Evolutionary conservation across 2,329 filamentous ascomycete genomes (phyloP).

Genomic region (Cadophora luteo-olivacea): DNA sequence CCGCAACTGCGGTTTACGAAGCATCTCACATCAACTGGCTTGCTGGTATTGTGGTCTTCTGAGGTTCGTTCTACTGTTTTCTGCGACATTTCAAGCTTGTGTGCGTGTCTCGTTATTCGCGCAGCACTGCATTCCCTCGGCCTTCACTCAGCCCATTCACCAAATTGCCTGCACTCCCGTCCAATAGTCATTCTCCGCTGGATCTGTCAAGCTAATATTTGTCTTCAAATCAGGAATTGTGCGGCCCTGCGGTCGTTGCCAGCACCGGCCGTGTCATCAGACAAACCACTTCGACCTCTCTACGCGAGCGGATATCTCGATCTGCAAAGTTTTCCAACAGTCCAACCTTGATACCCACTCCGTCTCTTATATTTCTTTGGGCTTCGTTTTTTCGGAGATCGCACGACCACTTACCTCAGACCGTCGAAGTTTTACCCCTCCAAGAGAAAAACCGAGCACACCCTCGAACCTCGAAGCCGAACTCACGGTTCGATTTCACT

Average conservation of each 20-base stretch:
- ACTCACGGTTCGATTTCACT: conserved; percentile 18
- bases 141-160: conserved; percentile 13
- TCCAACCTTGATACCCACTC: conserved; percentile 27
- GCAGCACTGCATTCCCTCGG: conserved; percentile 29
- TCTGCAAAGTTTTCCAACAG: conserved; percentile 29
- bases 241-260: conserved; percentile 33
- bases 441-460: background rate
- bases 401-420: conserved; percentile 9
- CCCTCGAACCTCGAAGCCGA: conserved; percentile 15
- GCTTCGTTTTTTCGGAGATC: conserved; percentile 17
- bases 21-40: conserved; percentile 21
- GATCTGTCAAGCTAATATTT: conserved; percentile 33
- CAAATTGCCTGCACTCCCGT: conserved; percentile 11
- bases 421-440: conserved; percentile 19
- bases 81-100: conserved; percentile 25
- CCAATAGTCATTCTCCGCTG: conserved; percentile 23
- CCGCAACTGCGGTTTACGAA: conserved; percentile 27
- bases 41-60: conserved; percentile 27
- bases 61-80: conserved; percentile 30
- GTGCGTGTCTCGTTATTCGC: conserved; percentile 29
- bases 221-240: conserved; percentile 28
- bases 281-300: conserved; percentile 34
- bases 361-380: conserved; percentile 21
- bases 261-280: conserved; percentile 40
- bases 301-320: conserved; percentile 34